phyloP scores from a whole-genome alignment of 352 stramenopile genomes.

The Phytopythium vexans region DNA sequence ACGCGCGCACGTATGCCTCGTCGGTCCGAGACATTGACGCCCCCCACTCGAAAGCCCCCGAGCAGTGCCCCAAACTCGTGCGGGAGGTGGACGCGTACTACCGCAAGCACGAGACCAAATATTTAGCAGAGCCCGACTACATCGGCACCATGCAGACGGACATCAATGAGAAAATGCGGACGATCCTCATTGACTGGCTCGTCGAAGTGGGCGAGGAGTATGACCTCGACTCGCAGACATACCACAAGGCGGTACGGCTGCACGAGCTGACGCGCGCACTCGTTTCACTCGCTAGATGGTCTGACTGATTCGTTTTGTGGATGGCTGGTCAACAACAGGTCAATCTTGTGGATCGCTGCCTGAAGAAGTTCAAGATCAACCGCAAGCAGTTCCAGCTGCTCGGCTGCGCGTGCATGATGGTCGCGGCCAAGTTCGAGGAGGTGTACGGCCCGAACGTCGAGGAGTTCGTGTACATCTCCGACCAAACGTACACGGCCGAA shows the following conservation, averaged over 20 bases:
- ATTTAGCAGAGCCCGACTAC: slow-evolving; percentile 56
- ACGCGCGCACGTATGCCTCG: slow-evolving; percentile 47
- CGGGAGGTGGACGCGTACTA: slow-evolving; percentile 64
- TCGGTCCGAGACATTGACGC: slow-evolving; percentile 64
- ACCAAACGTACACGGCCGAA: slow-evolving; percentile 92
- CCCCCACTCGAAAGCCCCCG: slow-evolving; percentile 16
- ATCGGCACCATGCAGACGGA: slow-evolving; percentile 89
- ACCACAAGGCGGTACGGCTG: slow-evolving; percentile 67
- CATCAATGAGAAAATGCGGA: slow-evolving; percentile 99
- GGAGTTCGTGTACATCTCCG: slow-evolving; percentile 98
- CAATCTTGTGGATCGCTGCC: slow-evolving; percentile 81
- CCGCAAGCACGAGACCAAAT: slow-evolving; percentile 73
- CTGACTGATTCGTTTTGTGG: neutral
- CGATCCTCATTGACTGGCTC: slow-evolving; percentile 99
- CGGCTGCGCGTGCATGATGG: slow-evolving; percentile 93
- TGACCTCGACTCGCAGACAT: slow-evolving; percentile 76
- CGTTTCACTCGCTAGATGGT: neutral
- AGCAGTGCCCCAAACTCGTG: slow-evolving; percentile 51
- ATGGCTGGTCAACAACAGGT: slow-evolving; percentile 25
- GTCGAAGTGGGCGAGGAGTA: slow-evolving; percentile 90
- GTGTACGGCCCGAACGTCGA: slow-evolving; percentile 92
- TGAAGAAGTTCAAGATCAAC: slow-evolving; percentile 82
- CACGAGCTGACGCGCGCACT: no score
- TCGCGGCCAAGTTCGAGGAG: slow-evolving; percentile 98
- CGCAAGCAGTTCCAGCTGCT: slow-evolving; percentile 94